Percentiles rank a stretch among this genome's conserved stretches.
Evolutionary conservation across 2,329 filamentous ascomycete species (phyloP).

Genomic region (Kalaharituber pfeilii): DNA sequence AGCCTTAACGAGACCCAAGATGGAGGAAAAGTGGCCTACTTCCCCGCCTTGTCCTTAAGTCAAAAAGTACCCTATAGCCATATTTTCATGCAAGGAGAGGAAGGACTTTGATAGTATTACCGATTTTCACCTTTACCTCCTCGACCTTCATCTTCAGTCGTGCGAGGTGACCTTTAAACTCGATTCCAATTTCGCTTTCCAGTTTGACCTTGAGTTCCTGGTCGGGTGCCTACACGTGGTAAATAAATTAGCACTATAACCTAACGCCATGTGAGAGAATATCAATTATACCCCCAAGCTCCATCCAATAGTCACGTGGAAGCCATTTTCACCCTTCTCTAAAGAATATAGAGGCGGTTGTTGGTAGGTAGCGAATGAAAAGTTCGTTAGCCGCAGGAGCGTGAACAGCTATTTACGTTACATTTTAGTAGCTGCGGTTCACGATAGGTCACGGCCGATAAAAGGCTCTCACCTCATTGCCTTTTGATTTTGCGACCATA

Average conservation of each 20-base stretch:
- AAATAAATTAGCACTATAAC: neutral
- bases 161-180: slow-evolving; percentile 24
- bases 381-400: slow-evolving; percentile 52
- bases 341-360: slow-evolving; percentile 54
- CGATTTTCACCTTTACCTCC: slow-evolving; percentile 56
- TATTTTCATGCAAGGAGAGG: no score
- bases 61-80: no score
- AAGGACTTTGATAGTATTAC: slow-evolving; percentile 40
- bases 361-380: slow-evolving; percentile 38
- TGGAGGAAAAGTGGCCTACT: no score
- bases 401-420: slow-evolving; percentile 33
- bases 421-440: neutral
- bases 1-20: no score
- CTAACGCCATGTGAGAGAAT: no score
- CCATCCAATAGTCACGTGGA: slow-evolving; percentile 88
- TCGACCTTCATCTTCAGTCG: slow-evolving; percentile 38
- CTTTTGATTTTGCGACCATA: slow-evolving; percentile 31
- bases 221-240: slow-evolving; percentile 28
- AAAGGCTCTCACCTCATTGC: slow-evolving; percentile 5
- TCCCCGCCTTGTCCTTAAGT: neutral
- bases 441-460: neutral
- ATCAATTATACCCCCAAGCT: slow-evolving; percentile 34
- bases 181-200: slow-evolving; percentile 8
- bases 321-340: slow-evolving; percentile 32
- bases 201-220: slow-evolving; percentile 30